Evolutionary conservation across 139 green algal species (phyloP), one percentile per base, ranked within the genome.

Genomic region (Volvox reticuliferus): DNA sequence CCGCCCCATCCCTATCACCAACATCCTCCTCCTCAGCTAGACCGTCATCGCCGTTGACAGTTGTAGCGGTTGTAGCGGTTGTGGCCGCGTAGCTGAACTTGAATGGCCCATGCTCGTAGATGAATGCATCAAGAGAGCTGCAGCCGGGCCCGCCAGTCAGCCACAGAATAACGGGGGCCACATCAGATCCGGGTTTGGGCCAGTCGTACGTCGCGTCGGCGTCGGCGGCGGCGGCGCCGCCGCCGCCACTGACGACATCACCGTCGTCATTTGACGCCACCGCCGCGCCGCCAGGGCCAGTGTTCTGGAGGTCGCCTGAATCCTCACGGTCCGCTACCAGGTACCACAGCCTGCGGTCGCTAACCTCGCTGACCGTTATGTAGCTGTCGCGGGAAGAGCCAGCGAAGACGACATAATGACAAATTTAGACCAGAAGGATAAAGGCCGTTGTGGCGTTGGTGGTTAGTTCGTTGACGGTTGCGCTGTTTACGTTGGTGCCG

Each of bases 51-150:
- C 67, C 67, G 44, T 55, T 55, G 9, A 9, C 44, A 9, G 44
- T 55, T 55, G 44, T 55, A 55, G 44, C 44, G 44, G 44, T 55
- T 55, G 44, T 55, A 55, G 65, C 65, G 65, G 28, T 79, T n/a
- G 71, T 14, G 71, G 32, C 75, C 2, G 21, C 63, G 28, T 73
- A 93, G 55, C 80, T 33, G 71, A 95, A 94, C 13, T 32, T 91
- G 91, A 97, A 97, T 18, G 96, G 95, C 0, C 96, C 95, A 61
- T 97, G 93, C 91, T 97, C 96, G 26, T 96, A 95, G 0, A 97
- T 91, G 86, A 96, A 95, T 17, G 95, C 96, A 67, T 95, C 93
- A 86, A 96, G 79, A 55, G 89, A 93, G 82, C 85, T 93, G 92
- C 94, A 96, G 37, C 92, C 92, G 1, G 91, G 88, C 0, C 92